Percentiles rank a stretch among this genome's conserved stretches.
Evolutionary conservation across 257 asterid species (phyloP).

Genomic region (Parsonsia alboflavescens): DNA sequence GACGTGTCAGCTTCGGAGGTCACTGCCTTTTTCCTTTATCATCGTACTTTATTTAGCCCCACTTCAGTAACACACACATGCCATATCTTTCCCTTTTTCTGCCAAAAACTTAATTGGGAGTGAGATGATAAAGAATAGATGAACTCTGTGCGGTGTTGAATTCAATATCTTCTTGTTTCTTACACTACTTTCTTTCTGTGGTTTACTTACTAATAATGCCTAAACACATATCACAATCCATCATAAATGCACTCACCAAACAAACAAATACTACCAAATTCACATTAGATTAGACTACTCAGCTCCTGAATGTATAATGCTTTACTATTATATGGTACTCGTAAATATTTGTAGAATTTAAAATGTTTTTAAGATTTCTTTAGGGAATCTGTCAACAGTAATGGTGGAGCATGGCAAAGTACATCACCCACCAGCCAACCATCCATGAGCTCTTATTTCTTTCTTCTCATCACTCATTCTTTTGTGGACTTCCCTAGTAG

Average conservation of each 20-base stretch:
- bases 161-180: too few species aligned
- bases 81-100: neutral
- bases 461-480: neutral
- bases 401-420: neutral
- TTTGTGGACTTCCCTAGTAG: too few species aligned
- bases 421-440: neutral
- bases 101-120: too few species aligned
- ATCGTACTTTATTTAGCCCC: neutral
- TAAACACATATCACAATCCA: too few species aligned
- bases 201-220: neutral
- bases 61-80: neutral
- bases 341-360: too few species aligned
- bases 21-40: neutral
- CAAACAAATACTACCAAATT: neutral
- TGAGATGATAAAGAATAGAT: too few species aligned
- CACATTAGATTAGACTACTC: too few species aligned
- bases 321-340: too few species aligned
- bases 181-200: neutral
- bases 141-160: too few species aligned
- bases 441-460: neutral
- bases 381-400: neutral
- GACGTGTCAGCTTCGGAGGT: conserved; percentile 8
- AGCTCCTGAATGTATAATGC: too few species aligned
- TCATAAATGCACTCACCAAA: neutral
- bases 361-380: too few species aligned